These are phyloP conservation scores for Thymus quinquecostatus DNA, from an alignment of 257 asterid species.

Conservation along the genomic window DNA sequence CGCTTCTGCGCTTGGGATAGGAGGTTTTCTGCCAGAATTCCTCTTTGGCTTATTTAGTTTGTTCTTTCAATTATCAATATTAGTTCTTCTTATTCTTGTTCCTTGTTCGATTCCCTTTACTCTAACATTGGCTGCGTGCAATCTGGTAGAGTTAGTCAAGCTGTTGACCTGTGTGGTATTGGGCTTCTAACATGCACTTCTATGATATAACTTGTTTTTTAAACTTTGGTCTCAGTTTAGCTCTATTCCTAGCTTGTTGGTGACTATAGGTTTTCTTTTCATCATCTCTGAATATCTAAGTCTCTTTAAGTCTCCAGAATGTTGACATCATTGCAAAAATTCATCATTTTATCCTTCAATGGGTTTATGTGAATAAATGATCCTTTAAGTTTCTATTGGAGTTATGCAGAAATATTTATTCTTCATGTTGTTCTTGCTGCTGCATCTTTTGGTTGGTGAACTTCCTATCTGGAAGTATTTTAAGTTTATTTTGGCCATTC, in stretches of 20 bases:
- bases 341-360: not conserved
- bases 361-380: not conserved
- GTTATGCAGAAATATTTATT: not conserved
- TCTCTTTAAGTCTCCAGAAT: not conserved
- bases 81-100: too few relatives aligned
- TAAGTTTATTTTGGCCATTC: conserved; percentile 12
- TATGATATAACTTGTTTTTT: too few relatives aligned
- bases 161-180: too few relatives aligned
- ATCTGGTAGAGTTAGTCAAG: too few relatives aligned
- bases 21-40: too few relatives aligned
- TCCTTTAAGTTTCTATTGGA: not conserved
- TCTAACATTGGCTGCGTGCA: not conserved
- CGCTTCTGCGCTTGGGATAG: too few relatives aligned
- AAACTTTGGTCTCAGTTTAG: not conserved
- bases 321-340: not conserved
- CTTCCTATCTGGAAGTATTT: too few relatives aligned
- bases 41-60: too few relatives aligned
- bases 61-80: too few relatives aligned
- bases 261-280: conserved; percentile 16
- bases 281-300: not conserved
- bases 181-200: too few relatives aligned
- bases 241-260: conserved; percentile 23
- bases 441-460: too few relatives aligned
- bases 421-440: conserved; percentile 3
- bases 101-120: too few relatives aligned